These are phyloP conservation scores for Hygrophila difformis DNA, from an alignment of 257 asterid genomes.

Conservation along the genomic window DNA sequence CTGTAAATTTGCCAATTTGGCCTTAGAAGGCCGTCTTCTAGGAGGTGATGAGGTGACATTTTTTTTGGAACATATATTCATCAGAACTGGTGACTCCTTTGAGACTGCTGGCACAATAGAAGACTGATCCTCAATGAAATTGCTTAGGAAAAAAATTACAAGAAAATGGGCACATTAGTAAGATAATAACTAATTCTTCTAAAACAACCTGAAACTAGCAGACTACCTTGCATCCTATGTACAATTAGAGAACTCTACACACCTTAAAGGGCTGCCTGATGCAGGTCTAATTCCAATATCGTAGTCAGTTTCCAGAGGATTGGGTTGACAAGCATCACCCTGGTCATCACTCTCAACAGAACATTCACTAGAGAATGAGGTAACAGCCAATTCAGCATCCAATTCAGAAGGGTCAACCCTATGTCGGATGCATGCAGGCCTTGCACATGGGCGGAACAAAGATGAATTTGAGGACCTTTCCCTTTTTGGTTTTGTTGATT, in stretches of 20 bases:
- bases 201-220: constrained; percentile 3
- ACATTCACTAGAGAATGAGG: constrained; percentile 77
- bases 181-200: constrained; percentile 14
- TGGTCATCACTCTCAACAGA: constrained; percentile 83
- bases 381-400: constrained; percentile 57
- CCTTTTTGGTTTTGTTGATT: constrained; percentile 42
- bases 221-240: neutral
- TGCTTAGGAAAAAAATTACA: constrained; percentile 32
- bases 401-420: constrained; percentile 63
- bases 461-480: constrained; percentile 54
- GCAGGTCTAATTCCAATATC: constrained; percentile 67
- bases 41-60: constrained; percentile 47
- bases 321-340: constrained; percentile 60
- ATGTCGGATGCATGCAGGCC: constrained; percentile 71
- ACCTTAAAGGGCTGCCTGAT: constrained; percentile 79
- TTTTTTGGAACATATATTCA: constrained; percentile 53
- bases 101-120: constrained; percentile 41
- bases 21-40: constrained; percentile 51
- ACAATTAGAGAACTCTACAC: constrained; percentile 27
- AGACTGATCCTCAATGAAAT: constrained; percentile 52
- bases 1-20: constrained; percentile 61
- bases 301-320: constrained; percentile 59
- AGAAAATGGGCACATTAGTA: constrained; percentile 8
- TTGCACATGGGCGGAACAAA: constrained; percentile 64
- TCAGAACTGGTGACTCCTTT: constrained; percentile 45